Conservation (phyloP, 768 basidiomycete genomes). For the Suillus bovinus region DNA sequence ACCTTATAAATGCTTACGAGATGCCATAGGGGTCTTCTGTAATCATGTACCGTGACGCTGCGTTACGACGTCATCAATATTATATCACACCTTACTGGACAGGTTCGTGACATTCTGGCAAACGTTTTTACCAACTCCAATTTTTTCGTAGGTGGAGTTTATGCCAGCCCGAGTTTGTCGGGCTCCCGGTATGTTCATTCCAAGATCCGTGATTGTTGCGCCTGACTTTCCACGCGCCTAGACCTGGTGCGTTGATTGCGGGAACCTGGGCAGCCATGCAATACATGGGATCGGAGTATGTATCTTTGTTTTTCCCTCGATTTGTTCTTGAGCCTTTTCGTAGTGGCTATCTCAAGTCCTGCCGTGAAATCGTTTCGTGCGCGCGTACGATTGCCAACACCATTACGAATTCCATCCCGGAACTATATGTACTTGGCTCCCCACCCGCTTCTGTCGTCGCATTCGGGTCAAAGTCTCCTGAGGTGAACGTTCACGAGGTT, state of each 20-base stretch:
- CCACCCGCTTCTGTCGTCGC: conserved; percentile 91
- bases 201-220: not conserved
- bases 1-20: conserved; percentile 5
- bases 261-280: conserved; percentile 98
- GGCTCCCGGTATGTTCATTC: conserved; percentile 71
- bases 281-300: conserved; percentile 84
- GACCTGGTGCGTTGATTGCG: conserved; percentile 90
- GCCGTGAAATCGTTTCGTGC: conserved; percentile 75
- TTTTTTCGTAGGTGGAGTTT: conserved; percentile 73
- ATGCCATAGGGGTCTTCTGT: conserved; percentile 77
- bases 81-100: conserved; percentile 82
- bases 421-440: conserved; percentile 86
- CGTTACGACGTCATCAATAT: conserved; percentile 81
- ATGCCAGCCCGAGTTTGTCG: conserved; percentile 86
- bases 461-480: conserved; percentile 64
- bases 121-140: not conserved
- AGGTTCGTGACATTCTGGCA: conserved; percentile 40
- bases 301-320: conserved; percentile 10
- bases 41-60: conserved; percentile 87
- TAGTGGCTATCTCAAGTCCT: conserved; percentile 88
- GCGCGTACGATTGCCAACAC: conserved; percentile 68
- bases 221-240: conserved; percentile 24
- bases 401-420: conserved; percentile 70
- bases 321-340: not conserved
- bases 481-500: conserved; percentile 73